Percentiles rank a stretch among this genome's conserved stretches.
phyloP scores from a whole-genome alignment of 306 rosid species.

The Glycine tomentella region DNA sequence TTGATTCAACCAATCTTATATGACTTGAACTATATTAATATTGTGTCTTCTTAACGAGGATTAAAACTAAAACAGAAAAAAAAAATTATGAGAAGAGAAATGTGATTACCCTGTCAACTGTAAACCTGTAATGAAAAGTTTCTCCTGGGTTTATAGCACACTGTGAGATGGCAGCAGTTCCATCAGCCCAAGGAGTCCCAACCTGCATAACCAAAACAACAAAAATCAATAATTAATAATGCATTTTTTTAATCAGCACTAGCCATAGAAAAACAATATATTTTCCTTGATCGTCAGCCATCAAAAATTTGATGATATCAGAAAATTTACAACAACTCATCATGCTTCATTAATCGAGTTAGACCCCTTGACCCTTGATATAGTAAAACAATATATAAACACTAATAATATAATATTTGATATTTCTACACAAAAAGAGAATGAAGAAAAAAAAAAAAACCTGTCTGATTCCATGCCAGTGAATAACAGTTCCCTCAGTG shows the following conservation, averaged over 20 bases:
- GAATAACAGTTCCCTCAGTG: conserved; percentile 89
- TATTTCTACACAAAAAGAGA: background rate
- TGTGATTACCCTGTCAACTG: conserved; percentile 66
- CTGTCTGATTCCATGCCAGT: conserved; percentile 94
- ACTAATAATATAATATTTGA: background rate
- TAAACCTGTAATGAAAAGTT: conserved; percentile 67
- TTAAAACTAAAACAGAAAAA: background rate
- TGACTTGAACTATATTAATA: background rate
- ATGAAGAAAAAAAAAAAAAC: conserved; percentile 12
- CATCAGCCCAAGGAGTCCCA: too few relatives aligned
- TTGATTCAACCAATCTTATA: background rate
- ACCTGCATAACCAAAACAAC: background rate
- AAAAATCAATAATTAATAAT: background rate
- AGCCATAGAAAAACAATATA: background rate
- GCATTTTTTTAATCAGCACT: background rate
- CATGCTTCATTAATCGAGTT: too few relatives aligned
- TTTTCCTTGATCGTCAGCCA: too few relatives aligned
- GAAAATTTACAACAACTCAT: too few relatives aligned
- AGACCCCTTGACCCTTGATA: too few relatives aligned
- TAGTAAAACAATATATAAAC: background rate
- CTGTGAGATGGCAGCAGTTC: too few relatives aligned
- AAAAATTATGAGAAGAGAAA: background rate
- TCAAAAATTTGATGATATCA: too few relatives aligned
- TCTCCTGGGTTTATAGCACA: conserved; percentile 12
- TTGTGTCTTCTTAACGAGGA: background rate